Percentiles rank a stretch among this genome's conserved stretches.
Evolutionary conservation across 306 rosid species (phyloP).

Genomic region (Dalbergia cultrata): DNA sequence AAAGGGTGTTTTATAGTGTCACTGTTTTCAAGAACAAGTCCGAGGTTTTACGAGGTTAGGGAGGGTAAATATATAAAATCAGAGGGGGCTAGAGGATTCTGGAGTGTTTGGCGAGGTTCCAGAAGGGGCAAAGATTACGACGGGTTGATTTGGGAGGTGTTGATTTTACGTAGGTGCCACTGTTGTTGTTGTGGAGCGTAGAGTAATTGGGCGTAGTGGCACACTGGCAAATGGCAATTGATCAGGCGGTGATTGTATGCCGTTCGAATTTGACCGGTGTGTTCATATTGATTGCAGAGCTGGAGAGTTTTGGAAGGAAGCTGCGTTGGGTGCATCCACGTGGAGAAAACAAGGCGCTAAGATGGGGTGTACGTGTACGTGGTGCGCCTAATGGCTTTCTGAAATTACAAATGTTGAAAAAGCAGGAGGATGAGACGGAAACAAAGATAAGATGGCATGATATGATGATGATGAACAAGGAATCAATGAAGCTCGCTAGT

Average conservation of each 20-base stretch:
- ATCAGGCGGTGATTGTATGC: neutral
- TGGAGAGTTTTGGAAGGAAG: neutral
- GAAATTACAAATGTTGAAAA: slow-evolving; percentile 28
- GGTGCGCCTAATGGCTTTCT: neutral
- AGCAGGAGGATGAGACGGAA: neutral
- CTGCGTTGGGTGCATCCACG: slow-evolving; percentile 3
- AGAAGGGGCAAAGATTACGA: neutral
- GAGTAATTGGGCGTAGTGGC: neutral
- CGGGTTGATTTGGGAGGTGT: neutral
- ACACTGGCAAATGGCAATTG: neutral
- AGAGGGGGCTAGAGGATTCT: slow-evolving; percentile 50
- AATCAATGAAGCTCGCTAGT: neutral
- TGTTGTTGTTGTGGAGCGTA: neutral
- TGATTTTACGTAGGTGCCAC: slow-evolving; percentile 8
- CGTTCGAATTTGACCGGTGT: no score
- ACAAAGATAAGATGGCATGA: no score
- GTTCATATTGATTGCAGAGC: no score
- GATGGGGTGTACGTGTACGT: slow-evolving; percentile 3
- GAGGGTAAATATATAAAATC: neutral
- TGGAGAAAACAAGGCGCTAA: neutral
- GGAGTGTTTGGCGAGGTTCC: slow-evolving; percentile 48
- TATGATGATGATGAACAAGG: neutral
- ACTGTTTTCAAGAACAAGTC: neutral
- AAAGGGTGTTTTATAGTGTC: neutral
- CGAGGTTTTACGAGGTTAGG: slow-evolving; percentile 25